Percentiles rank a stretch among this genome's conserved stretches.
phyloP scores from a whole-genome alignment of 257 asterid genomes.

The Lavandula angustifolia region DNA sequence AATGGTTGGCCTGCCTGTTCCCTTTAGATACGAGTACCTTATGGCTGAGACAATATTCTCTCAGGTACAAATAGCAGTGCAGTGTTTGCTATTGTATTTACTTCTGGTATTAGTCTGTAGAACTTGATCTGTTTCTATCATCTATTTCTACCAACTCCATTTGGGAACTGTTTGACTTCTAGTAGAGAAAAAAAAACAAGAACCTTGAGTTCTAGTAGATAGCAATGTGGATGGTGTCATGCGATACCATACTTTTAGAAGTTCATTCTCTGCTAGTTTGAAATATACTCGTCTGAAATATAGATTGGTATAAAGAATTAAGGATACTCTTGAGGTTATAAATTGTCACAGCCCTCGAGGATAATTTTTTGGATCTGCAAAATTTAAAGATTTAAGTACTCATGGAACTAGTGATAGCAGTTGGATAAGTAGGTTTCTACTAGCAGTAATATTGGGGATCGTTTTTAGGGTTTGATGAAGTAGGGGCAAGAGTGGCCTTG shows the following conservation, averaged over 20 bases:
- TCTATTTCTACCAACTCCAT: slow-evolving; percentile 14
- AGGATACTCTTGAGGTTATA: slow-evolving; percentile 7
- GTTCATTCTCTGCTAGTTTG: slow-evolving; percentile 16
- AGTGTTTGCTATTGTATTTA: not conserved
- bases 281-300: not conserved
- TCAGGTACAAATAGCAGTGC: slow-evolving; percentile 57
- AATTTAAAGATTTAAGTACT: slow-evolving; percentile 18
- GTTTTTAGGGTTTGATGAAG: slow-evolving; percentile 7
- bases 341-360: not conserved
- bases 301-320: slow-evolving; percentile 1
- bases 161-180: not conserved
- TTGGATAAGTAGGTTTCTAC: not conserved
- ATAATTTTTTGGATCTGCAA: not conserved
- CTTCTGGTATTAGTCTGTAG: slow-evolving; percentile 4
- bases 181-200: too few relatives aligned
- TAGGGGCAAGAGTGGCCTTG: slow-evolving; percentile 21
- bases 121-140: slow-evolving; percentile 11
- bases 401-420: slow-evolving; percentile 5
- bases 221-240: slow-evolving; percentile 5
- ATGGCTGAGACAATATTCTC: slow-evolving; percentile 99
- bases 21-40: slow-evolving; percentile 93
- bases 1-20: slow-evolving; percentile 98
- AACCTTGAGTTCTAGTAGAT: slow-evolving; percentile 18
- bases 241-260: slow-evolving; percentile 11
- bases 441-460: slow-evolving; percentile 10